These are phyloP conservation scores for Silene noctiflora DNA, from an alignment of 179 eudicot genomes.

Conservation along the genomic window DNA sequence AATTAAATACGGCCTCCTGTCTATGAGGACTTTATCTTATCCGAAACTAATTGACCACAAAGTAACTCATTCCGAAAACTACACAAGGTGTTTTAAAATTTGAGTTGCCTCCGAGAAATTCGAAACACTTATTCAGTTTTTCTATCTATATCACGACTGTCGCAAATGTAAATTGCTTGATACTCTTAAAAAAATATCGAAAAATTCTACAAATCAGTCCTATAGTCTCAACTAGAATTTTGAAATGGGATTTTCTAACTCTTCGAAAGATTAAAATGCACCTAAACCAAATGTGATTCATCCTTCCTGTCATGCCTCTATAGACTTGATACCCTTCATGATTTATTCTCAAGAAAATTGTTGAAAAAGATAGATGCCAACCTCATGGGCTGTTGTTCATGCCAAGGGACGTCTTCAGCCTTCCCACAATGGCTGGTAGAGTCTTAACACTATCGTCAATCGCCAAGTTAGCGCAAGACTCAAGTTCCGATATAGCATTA, in stretches of 20 bases:
- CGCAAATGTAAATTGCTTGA: neutral
- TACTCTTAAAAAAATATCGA: neutral
- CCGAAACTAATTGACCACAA: no score
- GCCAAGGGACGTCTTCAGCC: constrained; percentile 58
- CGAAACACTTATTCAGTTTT: no score
- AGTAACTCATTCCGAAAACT: no score
- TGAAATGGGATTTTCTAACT: no score
- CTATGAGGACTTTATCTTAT: no score
- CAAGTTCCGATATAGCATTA: constrained; percentile 54
- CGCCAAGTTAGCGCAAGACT: constrained; percentile 68
- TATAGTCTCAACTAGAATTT: neutral
- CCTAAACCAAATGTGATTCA: constrained; percentile 4
- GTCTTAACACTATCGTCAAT: constrained; percentile 62
- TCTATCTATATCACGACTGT: no score
- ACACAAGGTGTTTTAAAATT: no score
- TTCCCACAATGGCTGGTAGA: constrained; percentile 58
- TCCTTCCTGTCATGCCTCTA: constrained; percentile 2
- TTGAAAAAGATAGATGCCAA: neutral
- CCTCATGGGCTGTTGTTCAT: constrained; percentile 31
- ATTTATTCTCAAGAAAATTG: constrained; percentile 1
- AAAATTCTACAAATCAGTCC: neutral
- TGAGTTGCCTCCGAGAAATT: no score
- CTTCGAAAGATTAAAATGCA: neutral
- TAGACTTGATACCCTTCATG: neutral
- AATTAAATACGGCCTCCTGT: no score